phyloP scores from a whole-genome alignment of 2,329 filamentous ascomycete species.

The Cercospora janseana region DNA sequence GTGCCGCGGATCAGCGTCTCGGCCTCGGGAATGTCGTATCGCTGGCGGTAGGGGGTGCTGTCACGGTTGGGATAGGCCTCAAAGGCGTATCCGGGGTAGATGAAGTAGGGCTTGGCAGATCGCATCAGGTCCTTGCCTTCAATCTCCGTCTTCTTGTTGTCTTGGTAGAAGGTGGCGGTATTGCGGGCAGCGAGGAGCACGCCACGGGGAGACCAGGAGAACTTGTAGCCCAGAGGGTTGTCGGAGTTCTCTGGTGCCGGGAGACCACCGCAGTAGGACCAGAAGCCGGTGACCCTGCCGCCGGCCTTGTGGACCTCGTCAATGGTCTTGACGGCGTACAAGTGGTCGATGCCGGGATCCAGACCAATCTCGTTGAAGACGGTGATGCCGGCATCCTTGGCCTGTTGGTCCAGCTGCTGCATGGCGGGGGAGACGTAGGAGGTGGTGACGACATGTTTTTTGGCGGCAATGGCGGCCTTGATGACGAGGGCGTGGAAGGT shows the following conservation, averaged over 20 bases:
- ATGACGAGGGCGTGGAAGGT: constrained; percentile 85
- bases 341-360: constrained; percentile 70
- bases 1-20: constrained; percentile 83
- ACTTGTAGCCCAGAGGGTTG: constrained; percentile 93
- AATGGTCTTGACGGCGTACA: constrained; percentile 84
- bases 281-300: constrained; percentile 80
- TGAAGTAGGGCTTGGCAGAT: constrained; percentile 82
- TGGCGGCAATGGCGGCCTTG: constrained; percentile 86
- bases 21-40: constrained; percentile 89
- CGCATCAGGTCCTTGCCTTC: constrained; percentile 63
- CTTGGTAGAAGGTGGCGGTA: constrained; percentile 76
- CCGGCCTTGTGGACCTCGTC: constrained; percentile 81
- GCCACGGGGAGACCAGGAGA: constrained; percentile 73
- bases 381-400: constrained; percentile 88
- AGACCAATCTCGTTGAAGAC: constrained; percentile 95
- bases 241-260: constrained; percentile 67
- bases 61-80: constrained; percentile 94
- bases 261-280: constrained; percentile 81
- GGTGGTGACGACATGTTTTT: constrained; percentile 96
- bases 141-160: constrained; percentile 66
- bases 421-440: constrained; percentile 91
- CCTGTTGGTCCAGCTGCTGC: constrained; percentile 77
- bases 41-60: constrained; percentile 80
- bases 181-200: constrained; percentile 86
- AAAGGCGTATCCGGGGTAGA: constrained; percentile 84